phyloP scores from a whole-genome alignment of 1,139 yeast species.

The Yamadazyma dushanensis region DNA sequence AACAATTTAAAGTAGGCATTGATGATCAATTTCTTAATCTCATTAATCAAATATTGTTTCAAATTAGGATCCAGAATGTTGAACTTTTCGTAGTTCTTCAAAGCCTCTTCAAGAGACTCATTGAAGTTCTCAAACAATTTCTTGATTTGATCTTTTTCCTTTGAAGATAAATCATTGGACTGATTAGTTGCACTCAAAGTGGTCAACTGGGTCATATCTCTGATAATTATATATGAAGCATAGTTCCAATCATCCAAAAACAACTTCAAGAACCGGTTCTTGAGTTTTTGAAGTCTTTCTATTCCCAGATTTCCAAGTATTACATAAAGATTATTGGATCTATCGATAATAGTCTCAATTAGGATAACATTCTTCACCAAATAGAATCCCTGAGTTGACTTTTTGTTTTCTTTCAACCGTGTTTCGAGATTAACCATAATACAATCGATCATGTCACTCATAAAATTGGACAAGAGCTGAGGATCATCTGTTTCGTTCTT shows the following conservation, averaged over 20 bases:
- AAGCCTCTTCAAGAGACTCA: constrained; percentile 75
- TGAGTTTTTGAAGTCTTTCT: constrained; percentile 65
- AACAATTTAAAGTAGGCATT: constrained; percentile 85
- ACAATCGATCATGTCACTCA: constrained; percentile 76
- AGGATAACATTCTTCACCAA: constrained; percentile 70
- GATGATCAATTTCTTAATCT: constrained; percentile 66
- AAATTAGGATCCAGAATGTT: constrained; percentile 67
- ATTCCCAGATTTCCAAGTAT: constrained; percentile 66
- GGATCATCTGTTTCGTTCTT: constrained; percentile 34
- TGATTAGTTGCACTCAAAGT: constrained; percentile 26
- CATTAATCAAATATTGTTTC: constrained; percentile 59
- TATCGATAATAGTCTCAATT: constrained; percentile 70
- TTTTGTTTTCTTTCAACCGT: constrained; percentile 50
- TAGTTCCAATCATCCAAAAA: constrained; percentile 85
- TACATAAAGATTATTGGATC: constrained; percentile 52
- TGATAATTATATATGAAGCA: constrained; percentile 69
- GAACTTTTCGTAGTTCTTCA: constrained; percentile 61
- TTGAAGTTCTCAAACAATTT: constrained; percentile 84
- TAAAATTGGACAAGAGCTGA: constrained; percentile 57
- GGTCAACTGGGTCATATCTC: constrained; percentile 64
- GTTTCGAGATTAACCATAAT: constrained; percentile 60
- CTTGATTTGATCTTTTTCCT: constrained; percentile 81
- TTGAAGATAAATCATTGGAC: constrained; percentile 40
- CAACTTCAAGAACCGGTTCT: constrained; percentile 72
- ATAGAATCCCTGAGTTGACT: constrained; percentile 66